phyloP scores from a whole-genome alignment of 1,284 basidiomycete species.

The Mycena sp. region DNA sequence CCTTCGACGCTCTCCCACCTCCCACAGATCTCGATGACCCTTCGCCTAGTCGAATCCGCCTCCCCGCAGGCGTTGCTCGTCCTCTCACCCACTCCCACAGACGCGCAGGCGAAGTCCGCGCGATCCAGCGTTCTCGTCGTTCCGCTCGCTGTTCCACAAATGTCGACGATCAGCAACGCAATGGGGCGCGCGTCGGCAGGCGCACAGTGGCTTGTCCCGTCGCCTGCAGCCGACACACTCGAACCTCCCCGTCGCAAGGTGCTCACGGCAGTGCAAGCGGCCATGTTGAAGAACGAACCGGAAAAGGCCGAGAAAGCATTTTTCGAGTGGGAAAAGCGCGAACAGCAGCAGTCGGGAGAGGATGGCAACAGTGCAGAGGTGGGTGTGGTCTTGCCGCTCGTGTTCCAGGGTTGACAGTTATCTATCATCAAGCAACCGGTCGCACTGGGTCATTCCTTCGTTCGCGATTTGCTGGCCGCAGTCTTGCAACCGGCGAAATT shows the following conservation, averaged over 20 bases:
- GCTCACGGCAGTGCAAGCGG: slow-evolving; percentile 16
- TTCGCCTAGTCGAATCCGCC: slow-evolving; percentile 44
- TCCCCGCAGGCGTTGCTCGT: slow-evolving; percentile 64
- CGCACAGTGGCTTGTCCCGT: slow-evolving; percentile 68
- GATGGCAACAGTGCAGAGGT: slow-evolving; percentile 10
- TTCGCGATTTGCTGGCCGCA: slow-evolving; percentile 61
- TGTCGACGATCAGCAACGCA: slow-evolving; percentile 21
- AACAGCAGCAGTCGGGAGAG: slow-evolving; percentile 20
- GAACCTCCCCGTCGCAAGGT: slow-evolving; percentile 16
- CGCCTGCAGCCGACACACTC: slow-evolving; percentile 10
- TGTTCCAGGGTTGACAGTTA: slow-evolving; percentile 32
- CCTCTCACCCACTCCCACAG: slow-evolving; percentile 51
- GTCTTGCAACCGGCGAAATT: slow-evolving; percentile 52
- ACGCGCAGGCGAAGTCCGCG: slow-evolving; percentile 36
- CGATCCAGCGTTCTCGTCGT: slow-evolving; percentile 66
- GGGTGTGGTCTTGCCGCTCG: slow-evolving; percentile 1
- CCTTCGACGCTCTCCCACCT: slow-evolving; percentile 57
- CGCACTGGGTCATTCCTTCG: slow-evolving; percentile 58
- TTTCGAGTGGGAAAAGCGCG: slow-evolving; percentile 57
- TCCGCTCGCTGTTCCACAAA: slow-evolving; percentile 58
- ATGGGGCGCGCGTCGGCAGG: slow-evolving; percentile 61
- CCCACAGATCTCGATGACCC: slow-evolving; percentile 45
- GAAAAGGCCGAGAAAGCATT: slow-evolving; percentile 57
- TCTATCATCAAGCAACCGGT: slow-evolving; percentile 18
- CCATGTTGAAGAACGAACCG: slow-evolving; percentile 40